Base-by-base conservation (phyloP, 2,329 filamentous ascomycete species). In the Aspergillus eucalypticola region DNA sequence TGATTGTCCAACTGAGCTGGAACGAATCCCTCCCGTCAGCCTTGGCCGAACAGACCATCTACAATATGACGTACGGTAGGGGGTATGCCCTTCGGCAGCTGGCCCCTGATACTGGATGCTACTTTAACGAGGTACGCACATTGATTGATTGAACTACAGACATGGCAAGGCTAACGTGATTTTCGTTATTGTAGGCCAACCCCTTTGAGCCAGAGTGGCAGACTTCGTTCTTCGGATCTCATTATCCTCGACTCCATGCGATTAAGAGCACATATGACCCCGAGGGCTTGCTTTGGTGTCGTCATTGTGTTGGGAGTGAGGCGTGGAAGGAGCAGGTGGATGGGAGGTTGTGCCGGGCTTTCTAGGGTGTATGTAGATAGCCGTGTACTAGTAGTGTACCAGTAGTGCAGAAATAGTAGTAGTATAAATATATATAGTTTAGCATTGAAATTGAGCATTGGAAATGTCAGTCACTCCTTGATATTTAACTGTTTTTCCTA, bases 51-150 rank as follows among this genome's bases (percentile, higher is more conserved):
- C 42, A 60, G 21, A 53, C 56, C 8, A 21, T 60, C 21, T 17
- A 64, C 8, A 55, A 62, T 23, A 41, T 69, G 54, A 68, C 63
- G 1, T 59, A 67, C 21, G 48, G 42, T 1, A 62, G 64, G 25
- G 60, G 66, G 2, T 62, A 65, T 44, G 64, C 64, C 2, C 58
- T 73, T 8, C 64, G 67, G 38, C 62, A 62, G 42, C 62, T 69
- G 17, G 64, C 64, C 1, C 64, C 69, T 13, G 58, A 67, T 49
- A 66, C 65, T n/a, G 71, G 70, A 3, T 71, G 69, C 8, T 74
- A 73, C 50, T 50, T 70, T n/a, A 73, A 72, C 44, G 72, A 73
- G 61, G 70, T 64, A 54, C 51, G 39, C 3, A 3, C n/a, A n/a
- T n/a, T n/a, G n/a, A n/a, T n/a, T n/a, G n/a, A n/a, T n/a, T n/a